phyloP scores from a whole-genome alignment of 306 rosid species.

The Cicer judaicum region DNA sequence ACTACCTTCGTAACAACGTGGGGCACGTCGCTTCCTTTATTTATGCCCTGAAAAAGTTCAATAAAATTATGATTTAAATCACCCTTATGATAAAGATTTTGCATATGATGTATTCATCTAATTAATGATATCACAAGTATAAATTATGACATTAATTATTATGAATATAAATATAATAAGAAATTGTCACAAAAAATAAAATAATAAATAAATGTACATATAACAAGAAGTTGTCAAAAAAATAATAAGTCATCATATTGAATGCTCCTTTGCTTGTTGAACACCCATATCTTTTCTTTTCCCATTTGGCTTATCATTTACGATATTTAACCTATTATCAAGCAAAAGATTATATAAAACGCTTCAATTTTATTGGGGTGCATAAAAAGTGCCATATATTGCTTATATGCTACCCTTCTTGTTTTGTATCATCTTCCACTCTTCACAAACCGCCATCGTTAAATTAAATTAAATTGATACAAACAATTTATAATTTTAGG shows the following conservation, averaged over 20 bases:
- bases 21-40: no score
- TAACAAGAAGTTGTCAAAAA: no score
- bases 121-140: no score
- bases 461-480: not conserved
- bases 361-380: conserved; percentile 28
- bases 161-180: no score
- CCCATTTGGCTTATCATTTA: conserved; percentile 33
- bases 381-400: conserved; percentile 39
- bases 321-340: conserved; percentile 46
- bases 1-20: no score
- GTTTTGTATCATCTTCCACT: not conserved
- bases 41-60: no score
- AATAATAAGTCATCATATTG: conserved; percentile 3
- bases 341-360: conserved; percentile 40
- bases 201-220: no score
- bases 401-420: conserved; percentile 49
- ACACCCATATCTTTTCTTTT: conserved; percentile 59
- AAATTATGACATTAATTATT: no score
- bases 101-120: no score
- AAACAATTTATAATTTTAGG: not conserved
- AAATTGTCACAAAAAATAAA: no score
- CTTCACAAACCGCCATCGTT: not conserved
- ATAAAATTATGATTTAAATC: no score
- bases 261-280: conserved; percentile 73
- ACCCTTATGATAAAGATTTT: no score